Evolutionary conservation across 768 basidiomycete species (phyloP), one percentile per base, ranked within the genome.

Genomic region (Grammothele lineata): DNA sequence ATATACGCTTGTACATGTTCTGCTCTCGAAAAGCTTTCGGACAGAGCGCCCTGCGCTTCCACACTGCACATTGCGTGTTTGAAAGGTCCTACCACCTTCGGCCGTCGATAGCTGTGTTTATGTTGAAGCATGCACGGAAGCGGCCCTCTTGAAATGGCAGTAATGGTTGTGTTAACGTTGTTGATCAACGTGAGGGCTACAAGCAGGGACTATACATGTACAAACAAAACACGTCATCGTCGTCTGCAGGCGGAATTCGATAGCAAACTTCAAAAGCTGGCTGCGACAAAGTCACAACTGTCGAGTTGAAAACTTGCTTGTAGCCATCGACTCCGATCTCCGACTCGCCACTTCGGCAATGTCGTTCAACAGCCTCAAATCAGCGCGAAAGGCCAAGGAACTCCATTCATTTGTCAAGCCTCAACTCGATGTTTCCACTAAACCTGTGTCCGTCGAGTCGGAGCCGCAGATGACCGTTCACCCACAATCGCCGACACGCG

Each of bases 331-430:
- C 27, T 30, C 27, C 8, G 27, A 30, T 30, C 27, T 30, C 27
- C n/a, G 27, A 7, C 14, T 30, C 8, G 7, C 27, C 27, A 7
- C 27, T 30, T 30, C 27, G 8, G 14, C 22, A 17, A 62, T 62
- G 61, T 62, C 61, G 0, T 62, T 62, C 22, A 40, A 48, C 8
- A 53, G 48, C 36, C 50, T 62, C 23, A 56, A 55, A 22, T 51
- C 57, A 21, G 47, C 56, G 4, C 57, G 61, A 8, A 47, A 56
- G 23, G 40, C 53, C 8, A 62, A 57, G 44, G 56, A 61, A 25
- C 15, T 55, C 8, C 53, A 53, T 18, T 62, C 61, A 15, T 60
- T 60, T 33, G 57, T 62, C 27, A 30, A 7, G 27, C 7, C 7
- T 7, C 27, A 7, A 30, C 27, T 7, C 7, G 14, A 30, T 30